A percentile compares a stretch with the other conserved stretches of the same genome.
phyloP scores from a whole-genome alignment of 2,329 filamentous ascomycete species.

The Colletotrichum aenigma region DNA sequence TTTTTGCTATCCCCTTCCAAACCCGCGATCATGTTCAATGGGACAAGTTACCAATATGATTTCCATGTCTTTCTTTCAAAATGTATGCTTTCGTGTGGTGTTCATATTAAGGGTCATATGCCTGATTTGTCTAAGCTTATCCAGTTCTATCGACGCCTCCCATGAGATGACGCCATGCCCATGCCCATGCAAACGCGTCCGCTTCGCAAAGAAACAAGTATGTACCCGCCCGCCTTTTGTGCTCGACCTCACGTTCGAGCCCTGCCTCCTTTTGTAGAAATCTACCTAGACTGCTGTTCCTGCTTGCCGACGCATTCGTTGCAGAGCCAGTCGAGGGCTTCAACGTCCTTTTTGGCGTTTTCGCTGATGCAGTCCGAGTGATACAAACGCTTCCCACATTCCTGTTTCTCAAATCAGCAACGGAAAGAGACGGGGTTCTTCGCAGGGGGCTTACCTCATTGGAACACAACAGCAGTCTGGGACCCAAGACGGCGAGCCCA shows the following conservation, averaged over 20 bases:
- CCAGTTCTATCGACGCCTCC: neutral
- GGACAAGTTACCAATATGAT: neutral
- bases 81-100: neutral
- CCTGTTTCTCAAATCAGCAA: slow-evolving; percentile 30
- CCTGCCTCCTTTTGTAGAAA: neutral
- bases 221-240: neutral
- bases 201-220: neutral
- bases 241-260: neutral
- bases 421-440: neutral
- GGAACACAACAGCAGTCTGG: slow-evolving; percentile 52
- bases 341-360: slow-evolving; percentile 25
- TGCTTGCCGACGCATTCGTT: slow-evolving; percentile 1
- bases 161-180: neutral
- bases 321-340: slow-evolving; percentile 35
- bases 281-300: neutral
- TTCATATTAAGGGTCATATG: neutral
- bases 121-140: neutral
- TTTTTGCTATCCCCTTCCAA: neutral
- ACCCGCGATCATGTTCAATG: neutral
- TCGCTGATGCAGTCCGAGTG: slow-evolving; percentile 50
- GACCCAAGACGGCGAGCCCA: slow-evolving; percentile 51
- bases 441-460: slow-evolving; percentile 47
- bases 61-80: neutral
- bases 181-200: slow-evolving; percentile 14
- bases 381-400: slow-evolving; percentile 49